Conservation (phyloP, 495 filamentous ascomycete species). For the Diplogelasinospora grovesii region DNA sequence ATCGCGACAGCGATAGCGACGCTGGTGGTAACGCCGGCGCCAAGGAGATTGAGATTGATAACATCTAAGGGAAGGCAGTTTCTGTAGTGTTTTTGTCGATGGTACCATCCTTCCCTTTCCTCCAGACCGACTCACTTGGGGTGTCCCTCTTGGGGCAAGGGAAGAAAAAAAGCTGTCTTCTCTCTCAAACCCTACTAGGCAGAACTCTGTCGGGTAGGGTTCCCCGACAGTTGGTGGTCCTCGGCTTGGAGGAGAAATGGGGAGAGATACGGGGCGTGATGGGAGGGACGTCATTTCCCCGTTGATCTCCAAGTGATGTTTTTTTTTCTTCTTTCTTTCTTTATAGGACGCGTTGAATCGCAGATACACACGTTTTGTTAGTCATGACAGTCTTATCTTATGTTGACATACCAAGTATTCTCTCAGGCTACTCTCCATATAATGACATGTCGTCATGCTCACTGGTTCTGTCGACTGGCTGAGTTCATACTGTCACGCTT, state of each 20-base stretch:
- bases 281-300: slow-evolving; percentile 43
- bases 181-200: slow-evolving; percentile 47
- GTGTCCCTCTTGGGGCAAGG: slow-evolving; percentile 1
- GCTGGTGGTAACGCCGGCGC: slow-evolving; percentile 51
- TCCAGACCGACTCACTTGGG: neutral
- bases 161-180: slow-evolving; percentile 50
- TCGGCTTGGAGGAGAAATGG: slow-evolving; percentile 8
- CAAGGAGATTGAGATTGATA: slow-evolving; percentile 68
- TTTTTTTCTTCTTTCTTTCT: slow-evolving; percentile 1
- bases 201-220: slow-evolving; percentile 9
- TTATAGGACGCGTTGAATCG: neutral
- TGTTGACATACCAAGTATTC: no score
- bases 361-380: no score
- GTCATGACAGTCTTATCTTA: no score
- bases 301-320: neutral
- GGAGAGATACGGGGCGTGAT: slow-evolving; percentile 29
- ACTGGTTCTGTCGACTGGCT: no score
- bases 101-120: slow-evolving; percentile 12
- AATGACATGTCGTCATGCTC: no score
- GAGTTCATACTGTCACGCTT: no score
- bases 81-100: slow-evolving; percentile 1
- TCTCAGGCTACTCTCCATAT: no score
- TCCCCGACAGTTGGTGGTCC: slow-evolving; percentile 44
- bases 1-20: slow-evolving; percentile 67
- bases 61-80: slow-evolving; percentile 47